Conservation (phyloP, 1,284 basidiomycete species). For the Malassezia sp. region DNA sequence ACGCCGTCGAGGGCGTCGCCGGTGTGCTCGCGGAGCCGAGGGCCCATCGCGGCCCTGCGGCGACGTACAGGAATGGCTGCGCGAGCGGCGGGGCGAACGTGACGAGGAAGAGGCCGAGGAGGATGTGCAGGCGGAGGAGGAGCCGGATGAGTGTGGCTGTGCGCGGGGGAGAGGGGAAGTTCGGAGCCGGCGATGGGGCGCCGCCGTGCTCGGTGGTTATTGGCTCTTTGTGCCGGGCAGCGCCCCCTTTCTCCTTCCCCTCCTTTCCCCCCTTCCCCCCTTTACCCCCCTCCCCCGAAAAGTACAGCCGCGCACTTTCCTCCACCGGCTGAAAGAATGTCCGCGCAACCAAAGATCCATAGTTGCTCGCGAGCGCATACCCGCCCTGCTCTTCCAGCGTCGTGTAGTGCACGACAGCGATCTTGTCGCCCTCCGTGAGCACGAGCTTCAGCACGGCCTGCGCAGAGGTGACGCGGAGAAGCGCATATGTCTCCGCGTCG, state of each 20-base stretch:
- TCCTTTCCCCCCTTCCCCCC: no score
- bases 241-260: no score
- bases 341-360: constrained; percentile 37
- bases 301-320: constrained; percentile 32
- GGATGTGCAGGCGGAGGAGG: constrained; percentile 24
- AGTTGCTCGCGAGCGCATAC: constrained; percentile 43
- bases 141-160: constrained; percentile 17
- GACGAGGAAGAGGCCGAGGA: constrained; percentile 24
- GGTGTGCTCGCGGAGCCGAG: background rate
- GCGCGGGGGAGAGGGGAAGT: background rate
- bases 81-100: constrained; percentile 31
- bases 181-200: background rate
- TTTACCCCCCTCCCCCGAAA: constrained; percentile 1
- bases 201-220: no score
- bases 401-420: constrained; percentile 48
- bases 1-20: constrained; percentile 23
- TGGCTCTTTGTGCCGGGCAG: no score
- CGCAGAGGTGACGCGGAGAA: constrained; percentile 66
- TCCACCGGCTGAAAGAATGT: constrained; percentile 44
- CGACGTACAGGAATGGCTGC: constrained; percentile 23
- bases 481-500: constrained; percentile 18
- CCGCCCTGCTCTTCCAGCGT: constrained; percentile 40
- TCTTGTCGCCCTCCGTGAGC: constrained; percentile 86
- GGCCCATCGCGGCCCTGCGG: constrained; percentile 37
- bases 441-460: constrained; percentile 87